Base-by-base conservation (phyloP, 225 moss, liverwort and hornwort genomes). In the Polytrichum commune region DNA sequence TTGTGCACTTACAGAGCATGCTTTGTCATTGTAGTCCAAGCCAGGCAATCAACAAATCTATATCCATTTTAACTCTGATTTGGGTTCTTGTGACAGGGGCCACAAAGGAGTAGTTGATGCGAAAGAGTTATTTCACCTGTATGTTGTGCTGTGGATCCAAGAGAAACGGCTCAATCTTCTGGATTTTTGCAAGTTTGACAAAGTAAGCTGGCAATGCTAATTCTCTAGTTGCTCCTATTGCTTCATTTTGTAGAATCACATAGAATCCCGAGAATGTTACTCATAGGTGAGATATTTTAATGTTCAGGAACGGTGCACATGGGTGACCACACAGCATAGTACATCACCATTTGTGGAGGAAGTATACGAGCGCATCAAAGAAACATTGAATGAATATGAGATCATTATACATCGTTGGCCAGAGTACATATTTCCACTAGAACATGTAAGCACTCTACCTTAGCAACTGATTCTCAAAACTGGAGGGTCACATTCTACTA, bases 271-370 rank as follows among this genome's bases (percentile, higher is more conserved):
- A 46, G 13, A 46, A 46, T 46, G 3, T 46, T 13, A 0, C 46
- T 46, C 46, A 46, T 46, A 3, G 3, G 4, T 46, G 13, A 46
- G 8, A 58, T 58, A 6, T 8, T 13, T 66, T 22, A 62, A 64
- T 66, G 60, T 62, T 38, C 83, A 97, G 97, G 97, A 94, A 74
- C 94, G 97, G 27, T 95, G 88, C 62, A 83, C 88, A 62, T 92
- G 84, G 91, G 88, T 86, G 57, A 85, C 92, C 19, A 93, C 92
- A 23, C 89, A 91, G 63, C 91, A 98, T 81, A 87, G 86, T 28
- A 98, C 92, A 30, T 94, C 88, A 58, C 85, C 94, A 38, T 98
- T 98, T 73, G 94, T 98, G n/a, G 97, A 98, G 77, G 97, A 95
- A 73, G 88, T 98, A 57, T 98, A 95, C 63, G 97, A 98, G 61